phyloP scores from a whole-genome alignment of 2,329 filamentous ascomycete species.

The Neopestalotiopsis sp. region DNA sequence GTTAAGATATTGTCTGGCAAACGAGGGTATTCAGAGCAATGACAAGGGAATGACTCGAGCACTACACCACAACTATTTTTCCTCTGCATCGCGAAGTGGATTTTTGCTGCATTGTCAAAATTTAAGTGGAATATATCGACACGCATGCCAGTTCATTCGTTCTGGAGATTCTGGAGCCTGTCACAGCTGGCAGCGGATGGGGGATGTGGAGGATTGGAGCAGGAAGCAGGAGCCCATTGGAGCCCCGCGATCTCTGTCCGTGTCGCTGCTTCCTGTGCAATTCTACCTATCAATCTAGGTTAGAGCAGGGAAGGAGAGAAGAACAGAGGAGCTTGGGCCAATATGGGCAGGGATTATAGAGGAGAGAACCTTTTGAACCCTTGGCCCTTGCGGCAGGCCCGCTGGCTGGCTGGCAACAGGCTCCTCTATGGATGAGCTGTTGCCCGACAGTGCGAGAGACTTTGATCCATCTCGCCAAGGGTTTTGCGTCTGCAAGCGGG shows the following conservation, averaged over 20 bases:
- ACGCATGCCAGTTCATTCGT: not conserved
- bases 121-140: not conserved
- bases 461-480: not conserved
- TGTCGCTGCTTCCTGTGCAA: not conserved
- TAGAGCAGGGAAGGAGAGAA: not conserved
- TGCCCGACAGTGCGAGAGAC: not conserved
- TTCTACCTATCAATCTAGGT: not conserved
- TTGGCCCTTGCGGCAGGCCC: not conserved
- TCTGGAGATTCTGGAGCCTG: not conserved
- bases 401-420: not conserved
- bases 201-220: not conserved
- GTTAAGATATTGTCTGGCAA: not conserved
- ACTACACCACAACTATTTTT: not conserved
- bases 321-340: not conserved
- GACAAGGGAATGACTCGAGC: not conserved
- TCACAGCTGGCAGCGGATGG: not conserved
- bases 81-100: not conserved
- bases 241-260: not conserved
- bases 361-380: not conserved
- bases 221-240: too few relatives aligned
- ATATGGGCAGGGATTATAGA: not conserved
- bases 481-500: not conserved
- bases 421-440: not conserved
- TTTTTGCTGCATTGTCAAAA: constrained; percentile 1
- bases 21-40: not conserved